Percentiles rank a stretch among this genome's conserved stretches.
phyloP scores from a whole-genome alignment of 169 alveolate species.

The Eimeria zaria region DNA sequence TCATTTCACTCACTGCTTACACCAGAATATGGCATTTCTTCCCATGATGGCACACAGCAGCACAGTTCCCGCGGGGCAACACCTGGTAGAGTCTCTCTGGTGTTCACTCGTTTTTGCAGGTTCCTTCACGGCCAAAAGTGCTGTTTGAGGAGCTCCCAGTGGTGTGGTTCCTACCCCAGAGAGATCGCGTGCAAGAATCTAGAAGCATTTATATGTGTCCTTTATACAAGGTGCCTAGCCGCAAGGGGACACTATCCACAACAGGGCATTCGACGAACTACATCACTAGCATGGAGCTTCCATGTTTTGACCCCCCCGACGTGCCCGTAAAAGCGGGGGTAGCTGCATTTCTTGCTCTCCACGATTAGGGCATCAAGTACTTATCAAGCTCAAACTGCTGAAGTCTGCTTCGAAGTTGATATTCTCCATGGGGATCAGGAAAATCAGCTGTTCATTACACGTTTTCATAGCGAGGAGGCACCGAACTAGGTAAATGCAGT shows the following conservation, averaged over 20 bases:
- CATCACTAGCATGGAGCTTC: conserved; percentile 95
- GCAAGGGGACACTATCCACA: conserved; percentile 97
- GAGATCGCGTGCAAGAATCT: conserved; percentile 91
- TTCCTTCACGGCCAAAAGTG: conserved; percentile 92
- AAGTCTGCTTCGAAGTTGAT: not conserved
- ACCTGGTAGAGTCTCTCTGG: not conserved
- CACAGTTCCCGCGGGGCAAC: not conserved
- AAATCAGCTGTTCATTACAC: not conserved
- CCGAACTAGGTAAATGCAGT: not conserved
- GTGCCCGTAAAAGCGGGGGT: conserved; percentile 97
- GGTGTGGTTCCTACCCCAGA: conserved; percentile 94
- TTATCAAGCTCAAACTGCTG: not conserved
- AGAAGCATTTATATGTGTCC: conserved; percentile 93
- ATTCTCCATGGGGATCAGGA: not conserved
- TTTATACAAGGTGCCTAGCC: conserved; percentile 94
- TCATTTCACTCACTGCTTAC: not conserved
- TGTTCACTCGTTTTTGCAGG: conserved; percentile 84
- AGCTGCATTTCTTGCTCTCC: conserved; percentile 96
- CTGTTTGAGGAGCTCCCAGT: conserved; percentile 96
- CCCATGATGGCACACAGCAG: not conserved
- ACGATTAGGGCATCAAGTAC: conserved; percentile 87
- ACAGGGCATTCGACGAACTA: conserved; percentile 98
- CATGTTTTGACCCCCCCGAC: conserved; percentile 93
- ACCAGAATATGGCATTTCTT: not conserved
- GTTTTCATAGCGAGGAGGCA: not conserved